A percentile compares a stretch with the other conserved stretches of the same genome.
phyloP scores from a whole-genome alignment of 73 alveolate species.

The Stentor roeselii region DNA sequence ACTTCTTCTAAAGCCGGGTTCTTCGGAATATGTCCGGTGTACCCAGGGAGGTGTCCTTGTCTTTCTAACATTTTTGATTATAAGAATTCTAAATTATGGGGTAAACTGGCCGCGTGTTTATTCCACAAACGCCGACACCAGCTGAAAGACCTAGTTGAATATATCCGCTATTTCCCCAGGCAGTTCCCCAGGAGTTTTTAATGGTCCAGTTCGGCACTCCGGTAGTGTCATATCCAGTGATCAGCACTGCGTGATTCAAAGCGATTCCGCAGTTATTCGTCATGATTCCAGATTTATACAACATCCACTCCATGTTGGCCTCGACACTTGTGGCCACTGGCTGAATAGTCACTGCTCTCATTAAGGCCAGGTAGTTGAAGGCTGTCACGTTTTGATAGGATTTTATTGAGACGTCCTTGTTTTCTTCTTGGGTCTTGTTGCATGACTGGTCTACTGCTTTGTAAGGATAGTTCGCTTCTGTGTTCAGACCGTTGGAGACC shows the following conservation, averaged over 20 bases:
- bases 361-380: not conserved
- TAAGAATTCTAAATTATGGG: not conserved
- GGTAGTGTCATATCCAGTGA: not conserved
- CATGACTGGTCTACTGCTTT: not conserved
- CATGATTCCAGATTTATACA: not conserved
- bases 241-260: not conserved
- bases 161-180: no score
- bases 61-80: slow-evolving; percentile 15
- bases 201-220: not conserved
- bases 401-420: not conserved
- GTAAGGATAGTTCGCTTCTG: not conserved
- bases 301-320: not conserved
- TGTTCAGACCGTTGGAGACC: not conserved
- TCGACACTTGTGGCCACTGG: not conserved
- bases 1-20: slow-evolving; percentile 49
- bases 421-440: not conserved
- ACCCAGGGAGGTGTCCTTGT: slow-evolving; percentile 62
- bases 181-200: not conserved
- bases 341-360: not conserved
- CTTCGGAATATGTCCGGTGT: slow-evolving; percentile 76
- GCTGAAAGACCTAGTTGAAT: no score
- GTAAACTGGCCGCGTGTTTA: no score
- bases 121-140: no score
- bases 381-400: not conserved
- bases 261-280: not conserved